Percentiles rank a stretch among this genome's conserved stretches.
phyloP scores from a whole-genome alignment of 148 eudicot species.

The Nyssa sinensis region DNA sequence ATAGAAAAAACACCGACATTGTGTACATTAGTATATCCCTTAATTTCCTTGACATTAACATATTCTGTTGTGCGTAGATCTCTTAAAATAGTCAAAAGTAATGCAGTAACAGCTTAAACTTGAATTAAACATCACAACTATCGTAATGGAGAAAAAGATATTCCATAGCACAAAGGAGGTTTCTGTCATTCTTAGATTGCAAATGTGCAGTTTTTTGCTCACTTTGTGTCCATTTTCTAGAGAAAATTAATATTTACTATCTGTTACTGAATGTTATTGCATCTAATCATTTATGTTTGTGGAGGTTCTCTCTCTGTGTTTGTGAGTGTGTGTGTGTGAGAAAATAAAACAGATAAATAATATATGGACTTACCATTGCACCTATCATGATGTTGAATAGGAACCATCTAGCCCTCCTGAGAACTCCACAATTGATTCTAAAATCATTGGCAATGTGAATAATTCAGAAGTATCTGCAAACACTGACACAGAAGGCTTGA shows the following conservation, averaged over 20 bases:
- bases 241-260: neutral
- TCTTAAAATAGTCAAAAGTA: neutral
- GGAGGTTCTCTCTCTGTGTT: neutral
- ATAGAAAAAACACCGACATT: neutral
- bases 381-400: slow-evolving; percentile 11
- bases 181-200: neutral
- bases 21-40: neutral
- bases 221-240: slow-evolving; percentile 7
- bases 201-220: neutral
- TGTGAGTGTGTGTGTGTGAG: neutral
- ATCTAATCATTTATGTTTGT: neutral
- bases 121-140: neutral
- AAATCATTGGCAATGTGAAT: slow-evolving; percentile 2
- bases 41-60: neutral
- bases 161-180: neutral
- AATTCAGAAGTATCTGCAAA: slow-evolving; percentile 2
- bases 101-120: too few relatives aligned
- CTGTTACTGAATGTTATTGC: neutral
- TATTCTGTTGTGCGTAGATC: neutral
- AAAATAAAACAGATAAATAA: neutral
- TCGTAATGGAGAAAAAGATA: neutral
- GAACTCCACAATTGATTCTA: neutral
- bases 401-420: slow-evolving; percentile 6
- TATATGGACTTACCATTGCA: neutral
- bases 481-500: neutral